Evolutionary conservation across 2,329 filamentous ascomycete genomes (phyloP).

Genomic region (Pseudogymnoascus sp.): DNA sequence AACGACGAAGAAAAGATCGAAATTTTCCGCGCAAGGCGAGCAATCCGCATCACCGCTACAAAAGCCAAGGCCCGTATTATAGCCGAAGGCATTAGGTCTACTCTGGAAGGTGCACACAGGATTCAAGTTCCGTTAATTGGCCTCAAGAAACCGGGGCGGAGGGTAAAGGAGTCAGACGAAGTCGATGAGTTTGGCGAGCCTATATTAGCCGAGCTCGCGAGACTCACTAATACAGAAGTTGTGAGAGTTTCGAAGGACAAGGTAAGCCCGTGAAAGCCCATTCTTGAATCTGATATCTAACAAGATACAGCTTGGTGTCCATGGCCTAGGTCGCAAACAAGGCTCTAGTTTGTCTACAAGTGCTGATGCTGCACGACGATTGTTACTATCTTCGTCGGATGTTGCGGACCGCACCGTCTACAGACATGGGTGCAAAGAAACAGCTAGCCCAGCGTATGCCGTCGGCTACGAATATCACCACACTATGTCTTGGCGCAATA

Average conservation of each 20-base stretch:
- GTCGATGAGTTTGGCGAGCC: conserved; percentile 13
- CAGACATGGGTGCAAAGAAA: conserved; percentile 16
- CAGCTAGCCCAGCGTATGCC: conserved; percentile 8
- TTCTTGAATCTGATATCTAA: conserved; percentile 8
- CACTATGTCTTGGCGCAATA: conserved; percentile 24
- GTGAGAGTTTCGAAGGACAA: conserved; percentile 5
- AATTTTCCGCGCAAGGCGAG: conserved; percentile 19
- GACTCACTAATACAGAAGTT: conserved; percentile 24
- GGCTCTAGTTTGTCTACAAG: conserved; percentile 13
- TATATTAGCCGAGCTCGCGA: conserved; percentile 18
- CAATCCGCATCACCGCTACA: conserved; percentile 24
- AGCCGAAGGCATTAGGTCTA: conserved; percentile 18
- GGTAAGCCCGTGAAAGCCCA: not conserved
- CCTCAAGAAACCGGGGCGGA: conserved; percentile 14
- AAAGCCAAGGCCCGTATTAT: conserved; percentile 20
- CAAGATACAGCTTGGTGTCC: conserved; percentile 13
- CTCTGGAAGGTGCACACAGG: conserved; percentile 17
- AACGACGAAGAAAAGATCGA: conserved; percentile 23
- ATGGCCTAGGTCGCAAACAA: conserved; percentile 13
- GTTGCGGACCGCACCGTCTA: conserved; percentile 14
- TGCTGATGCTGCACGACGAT: conserved; percentile 20
- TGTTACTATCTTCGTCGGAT: conserved; percentile 19
- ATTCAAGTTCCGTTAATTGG: conserved; percentile 15
- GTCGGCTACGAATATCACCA: conserved; percentile 15
- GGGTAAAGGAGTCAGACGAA: not conserved